phyloP scores from a whole-genome alignment of 2,329 filamentous ascomycete species.

The Torrubiella hemipterigena region DNA sequence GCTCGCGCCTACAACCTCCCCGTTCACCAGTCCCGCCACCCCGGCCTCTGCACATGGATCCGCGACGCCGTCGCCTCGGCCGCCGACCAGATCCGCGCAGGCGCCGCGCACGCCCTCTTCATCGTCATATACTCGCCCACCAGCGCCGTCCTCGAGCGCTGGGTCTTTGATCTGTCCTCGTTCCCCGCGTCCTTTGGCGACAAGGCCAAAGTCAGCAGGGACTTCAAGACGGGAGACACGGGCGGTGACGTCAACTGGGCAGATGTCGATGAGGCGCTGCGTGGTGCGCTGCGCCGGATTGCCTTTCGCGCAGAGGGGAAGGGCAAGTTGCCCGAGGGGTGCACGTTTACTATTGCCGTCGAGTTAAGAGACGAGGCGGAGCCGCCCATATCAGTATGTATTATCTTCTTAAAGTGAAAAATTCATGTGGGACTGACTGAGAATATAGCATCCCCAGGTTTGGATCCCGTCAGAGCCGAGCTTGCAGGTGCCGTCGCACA shows the following conservation, averaged over 20 bases:
- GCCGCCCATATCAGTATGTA: slow-evolving; percentile 45
- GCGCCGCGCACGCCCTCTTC: slow-evolving; percentile 32
- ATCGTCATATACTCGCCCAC: slow-evolving; percentile 32
- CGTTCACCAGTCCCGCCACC: slow-evolving; percentile 77
- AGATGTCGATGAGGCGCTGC: slow-evolving; percentile 61
- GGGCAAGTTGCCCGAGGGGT: slow-evolving; percentile 45
- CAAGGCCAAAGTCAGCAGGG: not conserved
- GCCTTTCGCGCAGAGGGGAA: slow-evolving; percentile 47
- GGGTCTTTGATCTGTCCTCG: slow-evolving; percentile 44
- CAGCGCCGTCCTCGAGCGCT: slow-evolving; percentile 42
- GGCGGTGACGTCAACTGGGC: slow-evolving; percentile 31
- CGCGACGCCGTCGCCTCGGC: slow-evolving; percentile 67
- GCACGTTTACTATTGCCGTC: slow-evolving; percentile 65
- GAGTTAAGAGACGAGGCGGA: slow-evolving; percentile 53
- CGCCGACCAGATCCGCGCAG: slow-evolving; percentile 53
- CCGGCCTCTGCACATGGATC: slow-evolving; percentile 76
- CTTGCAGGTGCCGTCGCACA: not conserved
- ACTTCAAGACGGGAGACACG: slow-evolving; percentile 5
- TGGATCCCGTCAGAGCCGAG: slow-evolving; percentile 46
- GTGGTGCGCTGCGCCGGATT: slow-evolving; percentile 53
- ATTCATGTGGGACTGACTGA: not conserved
- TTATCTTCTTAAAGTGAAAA: not conserved
- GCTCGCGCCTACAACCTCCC: slow-evolving; percentile 73
- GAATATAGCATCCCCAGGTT: slow-evolving; percentile 40
- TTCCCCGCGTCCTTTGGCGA: slow-evolving; percentile 35